Percentiles rank a stretch among this genome's conserved stretches.
phyloP scores from a whole-genome alignment of 768 basidiomycete genomes.

The Agrocybe praecox region DNA sequence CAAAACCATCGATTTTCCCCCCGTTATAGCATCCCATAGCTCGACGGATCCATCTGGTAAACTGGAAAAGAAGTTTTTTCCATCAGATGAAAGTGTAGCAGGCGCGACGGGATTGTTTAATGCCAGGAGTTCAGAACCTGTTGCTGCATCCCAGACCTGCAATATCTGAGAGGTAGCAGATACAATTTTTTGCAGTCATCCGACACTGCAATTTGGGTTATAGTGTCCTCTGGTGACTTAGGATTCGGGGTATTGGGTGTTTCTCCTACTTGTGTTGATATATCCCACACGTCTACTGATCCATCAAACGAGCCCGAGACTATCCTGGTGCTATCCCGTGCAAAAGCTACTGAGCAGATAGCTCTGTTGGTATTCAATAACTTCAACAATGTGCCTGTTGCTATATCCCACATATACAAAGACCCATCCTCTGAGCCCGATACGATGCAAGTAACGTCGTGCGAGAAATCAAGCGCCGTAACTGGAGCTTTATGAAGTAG shows the following conservation, averaged over 20 bases:
- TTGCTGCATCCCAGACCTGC: no score
- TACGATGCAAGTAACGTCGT: neutral
- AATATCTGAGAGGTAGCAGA: neutral
- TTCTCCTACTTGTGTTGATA: no score
- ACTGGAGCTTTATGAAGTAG: neutral
- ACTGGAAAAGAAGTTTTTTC: no score
- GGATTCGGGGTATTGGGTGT: no score
- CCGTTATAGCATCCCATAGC: no score
- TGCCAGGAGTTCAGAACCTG: no score
- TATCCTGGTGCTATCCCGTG: neutral
- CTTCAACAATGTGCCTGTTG: slow-evolving; percentile 2
- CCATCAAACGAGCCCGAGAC: neutral
- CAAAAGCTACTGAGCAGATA: neutral
- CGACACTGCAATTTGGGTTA: neutral
- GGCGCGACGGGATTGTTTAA: no score
- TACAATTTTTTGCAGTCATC: neutral
- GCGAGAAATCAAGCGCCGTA: neutral
- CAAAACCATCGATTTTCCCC: no score
- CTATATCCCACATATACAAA: slow-evolving; percentile 2
- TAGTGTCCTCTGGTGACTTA: no score
- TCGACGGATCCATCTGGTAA: no score
- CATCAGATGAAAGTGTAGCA: no score
- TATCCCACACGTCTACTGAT: neutral
- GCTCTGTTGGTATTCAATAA: no score
- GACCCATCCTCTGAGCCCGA: neutral